Conservation (phyloP, 176 grass and related monocot genomes). For the Themeda triandra region DNA sequence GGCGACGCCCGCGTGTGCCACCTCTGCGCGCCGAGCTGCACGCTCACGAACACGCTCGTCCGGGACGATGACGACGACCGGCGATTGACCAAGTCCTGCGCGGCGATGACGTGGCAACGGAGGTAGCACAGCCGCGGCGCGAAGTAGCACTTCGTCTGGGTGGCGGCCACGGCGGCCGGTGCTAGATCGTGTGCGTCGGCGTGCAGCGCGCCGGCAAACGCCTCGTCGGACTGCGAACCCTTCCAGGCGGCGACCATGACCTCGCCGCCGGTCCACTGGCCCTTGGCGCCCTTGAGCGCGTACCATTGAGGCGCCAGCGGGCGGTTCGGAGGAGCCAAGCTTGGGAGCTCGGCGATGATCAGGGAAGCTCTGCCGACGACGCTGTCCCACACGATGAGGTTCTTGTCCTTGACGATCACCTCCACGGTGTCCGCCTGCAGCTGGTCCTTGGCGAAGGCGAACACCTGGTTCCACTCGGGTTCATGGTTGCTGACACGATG, state of each 20-base stretch:
- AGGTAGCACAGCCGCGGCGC: conserved; percentile 42
- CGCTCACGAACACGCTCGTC: neutral
- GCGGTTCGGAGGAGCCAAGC: neutral
- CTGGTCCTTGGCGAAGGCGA: neutral
- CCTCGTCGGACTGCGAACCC: conserved; percentile 1
- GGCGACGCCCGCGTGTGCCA: neutral
- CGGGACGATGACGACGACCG: no score
- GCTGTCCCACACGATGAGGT: neutral
- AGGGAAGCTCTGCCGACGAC: neutral
- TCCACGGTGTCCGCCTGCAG: neutral
- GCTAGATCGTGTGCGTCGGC: neutral
- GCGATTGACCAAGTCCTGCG: conserved; percentile 27
- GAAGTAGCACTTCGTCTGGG: conserved; percentile 24
- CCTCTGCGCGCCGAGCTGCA: conserved; percentile 19
- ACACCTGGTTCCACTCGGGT: conserved; percentile 13
- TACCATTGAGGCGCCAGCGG: neutral
- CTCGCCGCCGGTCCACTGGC: neutral
- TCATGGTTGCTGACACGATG: neutral
- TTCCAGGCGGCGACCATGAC: conserved; percentile 21
- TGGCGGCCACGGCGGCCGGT: neutral
- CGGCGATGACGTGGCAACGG: conserved; percentile 33
- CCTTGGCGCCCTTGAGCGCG: neutral
- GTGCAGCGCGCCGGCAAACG: neutral
- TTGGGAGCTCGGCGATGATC: neutral
- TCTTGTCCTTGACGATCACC: neutral